Conservation (phyloP, 2,329 filamentous ascomycete species). For the Colletotrichum falcatum region DNA sequence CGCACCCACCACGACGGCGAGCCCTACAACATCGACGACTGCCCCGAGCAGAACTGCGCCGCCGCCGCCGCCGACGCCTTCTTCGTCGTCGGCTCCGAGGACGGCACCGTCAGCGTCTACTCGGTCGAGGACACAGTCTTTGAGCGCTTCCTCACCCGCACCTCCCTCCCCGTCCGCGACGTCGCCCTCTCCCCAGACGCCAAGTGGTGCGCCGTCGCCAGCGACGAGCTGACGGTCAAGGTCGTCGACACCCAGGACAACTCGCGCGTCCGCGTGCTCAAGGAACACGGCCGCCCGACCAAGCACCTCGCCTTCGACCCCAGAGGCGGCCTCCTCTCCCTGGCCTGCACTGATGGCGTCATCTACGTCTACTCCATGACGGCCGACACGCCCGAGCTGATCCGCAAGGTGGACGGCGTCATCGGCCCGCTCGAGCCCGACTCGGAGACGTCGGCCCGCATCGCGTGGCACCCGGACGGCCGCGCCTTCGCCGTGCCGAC, state of each 20-base stretch:
- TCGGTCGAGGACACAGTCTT: slow-evolving; percentile 80
- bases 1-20: slow-evolving; percentile 92
- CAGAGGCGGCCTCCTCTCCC: slow-evolving; percentile 77
- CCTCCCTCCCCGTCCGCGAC: slow-evolving; percentile 87
- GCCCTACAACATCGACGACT: slow-evolving; percentile 91
- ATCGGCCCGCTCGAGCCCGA: slow-evolving; percentile 84
- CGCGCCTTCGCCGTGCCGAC: slow-evolving; percentile 90
- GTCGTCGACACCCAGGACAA: slow-evolving; percentile 87
- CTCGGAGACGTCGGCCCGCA: slow-evolving; percentile 78
- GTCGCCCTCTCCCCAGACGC: slow-evolving; percentile 84
- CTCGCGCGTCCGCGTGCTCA: slow-evolving; percentile 79
- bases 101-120: slow-evolving; percentile 96
- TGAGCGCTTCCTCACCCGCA: slow-evolving; percentile 85
- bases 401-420: slow-evolving; percentile 87
- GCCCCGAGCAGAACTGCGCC: slow-evolving; percentile 85
- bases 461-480: slow-evolving; percentile 94
- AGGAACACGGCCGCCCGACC: slow-evolving; percentile 87
- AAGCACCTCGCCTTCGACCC: slow-evolving; percentile 93
- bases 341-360: slow-evolving; percentile 89
- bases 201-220: slow-evolving; percentile 94
- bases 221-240: slow-evolving; percentile 93
- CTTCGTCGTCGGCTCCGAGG: slow-evolving; percentile 91
- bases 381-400: slow-evolving; percentile 81
- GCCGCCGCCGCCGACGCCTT: slow-evolving; percentile 81
- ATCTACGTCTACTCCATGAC: slow-evolving; percentile 91